Evolutionary conservation across 1,139 yeast species (phyloP).

Genomic region (Yueomyces sp.): DNA sequence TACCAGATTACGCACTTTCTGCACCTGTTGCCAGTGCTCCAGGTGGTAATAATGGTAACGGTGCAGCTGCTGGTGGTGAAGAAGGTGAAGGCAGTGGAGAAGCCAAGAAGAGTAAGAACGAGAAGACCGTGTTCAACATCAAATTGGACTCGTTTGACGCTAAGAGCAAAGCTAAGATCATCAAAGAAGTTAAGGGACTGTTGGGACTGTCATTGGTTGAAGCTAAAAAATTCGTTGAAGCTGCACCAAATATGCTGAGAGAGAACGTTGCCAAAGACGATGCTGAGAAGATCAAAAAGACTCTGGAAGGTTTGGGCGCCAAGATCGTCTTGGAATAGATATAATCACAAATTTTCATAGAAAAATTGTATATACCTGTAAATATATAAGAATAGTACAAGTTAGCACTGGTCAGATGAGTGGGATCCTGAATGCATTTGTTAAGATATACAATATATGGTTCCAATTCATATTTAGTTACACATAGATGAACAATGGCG

Average conservation of each 20-base stretch:
- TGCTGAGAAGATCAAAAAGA: constrained; percentile 71
- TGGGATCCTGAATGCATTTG: no score
- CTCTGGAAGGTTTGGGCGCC: constrained; percentile 92
- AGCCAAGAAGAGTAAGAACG: constrained; percentile 77
- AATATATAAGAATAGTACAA: not conserved
- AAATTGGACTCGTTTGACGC: constrained; percentile 92
- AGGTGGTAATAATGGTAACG: constrained; percentile 43
- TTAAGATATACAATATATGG: no score
- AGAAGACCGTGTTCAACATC: constrained; percentile 84
- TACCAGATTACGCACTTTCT: constrained; percentile 82
- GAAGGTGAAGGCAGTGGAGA: constrained; percentile 42
- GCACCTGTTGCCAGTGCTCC: constrained; percentile 30
- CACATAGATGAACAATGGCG: no score
- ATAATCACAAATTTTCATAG: not conserved
- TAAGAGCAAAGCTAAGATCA: constrained; percentile 91
- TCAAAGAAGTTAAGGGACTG: constrained; percentile 88
- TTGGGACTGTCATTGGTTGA: constrained; percentile 90
- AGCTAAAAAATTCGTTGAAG: constrained; percentile 93
- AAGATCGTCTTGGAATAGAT: constrained; percentile 73
- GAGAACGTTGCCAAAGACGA: constrained; percentile 61
- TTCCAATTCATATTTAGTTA: no score
- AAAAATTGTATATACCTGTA: not conserved
- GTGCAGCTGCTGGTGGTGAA: constrained; percentile 57
- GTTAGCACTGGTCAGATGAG: no score
- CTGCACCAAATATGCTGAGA: constrained; percentile 77